Evolutionary conservation across 345 rosid genomes (phyloP).

Genomic region (Chamaenerion angustifolium): DNA sequence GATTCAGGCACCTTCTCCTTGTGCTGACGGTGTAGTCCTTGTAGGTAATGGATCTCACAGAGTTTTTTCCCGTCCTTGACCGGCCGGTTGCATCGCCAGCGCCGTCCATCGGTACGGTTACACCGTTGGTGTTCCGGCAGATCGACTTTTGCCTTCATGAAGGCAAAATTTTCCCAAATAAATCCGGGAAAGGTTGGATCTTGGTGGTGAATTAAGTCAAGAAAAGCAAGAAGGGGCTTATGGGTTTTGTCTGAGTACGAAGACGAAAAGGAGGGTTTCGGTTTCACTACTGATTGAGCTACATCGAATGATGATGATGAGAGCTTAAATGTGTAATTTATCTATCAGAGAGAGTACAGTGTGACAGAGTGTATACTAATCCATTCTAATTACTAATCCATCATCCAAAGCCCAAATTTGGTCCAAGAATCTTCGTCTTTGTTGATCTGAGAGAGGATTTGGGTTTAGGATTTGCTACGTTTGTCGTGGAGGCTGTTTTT

Average conservation of each 20-base stretch:
- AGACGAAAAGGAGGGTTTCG: constrained; percentile 3
- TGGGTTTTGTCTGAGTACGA: constrained; percentile 3
- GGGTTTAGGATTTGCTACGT: no score
- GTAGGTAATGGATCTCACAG: constrained; percentile 68
- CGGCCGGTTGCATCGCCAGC: constrained; percentile 82
- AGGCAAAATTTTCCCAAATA: constrained; percentile 12
- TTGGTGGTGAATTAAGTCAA: constrained; percentile 1
- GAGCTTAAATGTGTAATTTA: no score
- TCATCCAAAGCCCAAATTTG: no score
- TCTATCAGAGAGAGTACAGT: no score
- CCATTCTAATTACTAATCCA: no score
- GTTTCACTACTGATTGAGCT: background rate
- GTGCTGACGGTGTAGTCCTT: constrained; percentile 41
- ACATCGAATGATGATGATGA: background rate
- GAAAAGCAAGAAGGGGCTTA: constrained; percentile 6
- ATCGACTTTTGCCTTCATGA: constrained; percentile 23
- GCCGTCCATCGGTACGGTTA: constrained; percentile 78
- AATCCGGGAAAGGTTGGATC: constrained; percentile 9
- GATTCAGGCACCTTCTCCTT: constrained; percentile 54
- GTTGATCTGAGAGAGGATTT: no score
- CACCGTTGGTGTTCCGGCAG: constrained; percentile 80
- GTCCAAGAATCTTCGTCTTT: no score
- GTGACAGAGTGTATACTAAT: no score
- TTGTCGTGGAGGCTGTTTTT: no score
- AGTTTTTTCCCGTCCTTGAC: constrained; percentile 68